Base-by-base conservation (phyloP, 441 rosid genomes). In the Pelargonium australe region DNA sequence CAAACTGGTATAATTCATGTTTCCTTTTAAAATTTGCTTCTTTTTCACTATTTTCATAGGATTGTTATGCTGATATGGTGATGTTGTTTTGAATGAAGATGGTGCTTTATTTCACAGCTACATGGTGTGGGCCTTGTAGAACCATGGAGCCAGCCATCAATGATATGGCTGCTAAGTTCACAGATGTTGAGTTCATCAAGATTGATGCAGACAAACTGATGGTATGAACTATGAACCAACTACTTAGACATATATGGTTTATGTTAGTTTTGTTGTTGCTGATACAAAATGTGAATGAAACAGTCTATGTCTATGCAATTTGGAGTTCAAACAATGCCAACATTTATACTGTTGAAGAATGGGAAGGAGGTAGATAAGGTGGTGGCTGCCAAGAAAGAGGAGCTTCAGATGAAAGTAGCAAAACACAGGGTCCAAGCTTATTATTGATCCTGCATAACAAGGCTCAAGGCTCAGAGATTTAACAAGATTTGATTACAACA, bases 91-190 rank as follows among this genome's bases (percentile, higher is more conserved):
- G 5, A 4, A 13, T 43, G 55, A 10, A 72, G 71, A 65, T 73
- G 72, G 76, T 68, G 72, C 12, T 73, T 9, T 67, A 73, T 63
- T 73, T 73, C 55, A 34, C 72, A n/a, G 76, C 76, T 31, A 9
- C 68, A 1, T 73, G 76, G 76, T 73, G 76, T 45, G 72, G 63
- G 8, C 76, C 76, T 0, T 73, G 76, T 13, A 51, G 60, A 1
- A 5, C 37, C 67, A 62, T 73, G 13, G 70, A 68, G 34, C 68
- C 76, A 25, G 64, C 9, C 7, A 34, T 73, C n/a, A 57, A 63
- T 13, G 41, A 47, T 25, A 47, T 69, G 0, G 73, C 77, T 14
- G 68, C 5, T 6, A 57, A 44, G 62, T 70, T 47, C 66, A 23
- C 73, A 28, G 69, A 74, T 43, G 77, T 74, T 0, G 77, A 31